Base-by-base conservation (phyloP, 2,329 filamentous ascomycete genomes). In the Alternaria hordeiaustralica region DNA sequence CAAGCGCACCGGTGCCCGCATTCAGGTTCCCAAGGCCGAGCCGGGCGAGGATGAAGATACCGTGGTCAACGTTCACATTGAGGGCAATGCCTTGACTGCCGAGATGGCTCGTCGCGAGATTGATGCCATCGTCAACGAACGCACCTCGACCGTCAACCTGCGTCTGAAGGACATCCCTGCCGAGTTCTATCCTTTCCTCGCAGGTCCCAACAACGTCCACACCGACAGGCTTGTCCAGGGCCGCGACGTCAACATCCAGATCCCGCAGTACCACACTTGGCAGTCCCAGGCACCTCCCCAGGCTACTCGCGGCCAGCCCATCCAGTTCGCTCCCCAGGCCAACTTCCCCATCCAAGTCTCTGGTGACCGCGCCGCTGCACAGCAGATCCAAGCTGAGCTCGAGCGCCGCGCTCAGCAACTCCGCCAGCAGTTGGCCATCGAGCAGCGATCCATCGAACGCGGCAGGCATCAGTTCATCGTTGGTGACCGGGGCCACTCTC, bases 391-490 rank as follows among this genome's bases (percentile, higher is more conserved):
- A 62, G 89, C 90, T 46, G 89, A 92, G 74, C 91, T 98, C 69
- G 94, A 97, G 80, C 89, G 89, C 53, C 88, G 90, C 62, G 93
- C 90, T 7, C 88, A 90, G 65, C 87, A 95, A 75, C 87, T 99
- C 21, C 89, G 90, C 70, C 88, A 88, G 63, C 89, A 92, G 77
- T 84, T 98, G 54, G 88, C 90, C 45, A 84, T 96, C 53, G 89
- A 96, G 71, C 90, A 96, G 79, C 84, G 94, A 45, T 88, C 91
- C 6, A 93, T 98, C 71, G 92, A 95, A 79, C 90, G 91, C 66
- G 93, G 93, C 53, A 90, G 93, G 55, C 96, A 98, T 79, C 94
- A 97, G 79, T 98, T 97, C 84, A 96, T 99, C 75, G 90, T 97
- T 67, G 95, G 95, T 55, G 90, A 95, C 65, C 88, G 90, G 65